These are phyloP conservation scores for Aspergillus puulaauensis DNA, from an alignment of 2,329 filamentous ascomycete genomes.

Conservation along the genomic window DNA sequence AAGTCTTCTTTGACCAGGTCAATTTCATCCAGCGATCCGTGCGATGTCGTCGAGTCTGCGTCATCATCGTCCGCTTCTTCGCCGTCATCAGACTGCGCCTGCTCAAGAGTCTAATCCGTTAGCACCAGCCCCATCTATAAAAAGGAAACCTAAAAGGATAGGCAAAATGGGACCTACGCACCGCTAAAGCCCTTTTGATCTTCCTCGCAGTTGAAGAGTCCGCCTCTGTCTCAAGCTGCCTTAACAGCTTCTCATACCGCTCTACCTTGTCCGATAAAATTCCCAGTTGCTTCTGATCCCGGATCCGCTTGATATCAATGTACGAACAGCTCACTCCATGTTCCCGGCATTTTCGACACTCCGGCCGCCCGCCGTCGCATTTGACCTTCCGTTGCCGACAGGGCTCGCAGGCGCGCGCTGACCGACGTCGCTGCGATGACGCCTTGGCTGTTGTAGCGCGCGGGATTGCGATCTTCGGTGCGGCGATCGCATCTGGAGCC, in stretches of 20 bases:
- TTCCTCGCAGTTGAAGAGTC: conserved; percentile 20
- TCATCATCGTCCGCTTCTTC: conserved; percentile 17
- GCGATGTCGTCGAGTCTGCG: conserved; percentile 22
- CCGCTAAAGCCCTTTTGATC: conserved; percentile 25
- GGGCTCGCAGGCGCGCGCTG: conserved; percentile 35
- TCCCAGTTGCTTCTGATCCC: conserved; percentile 35
- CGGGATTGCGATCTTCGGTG: conserved; percentile 31
- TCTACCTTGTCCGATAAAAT: conserved; percentile 24
- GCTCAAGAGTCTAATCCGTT: background rate
- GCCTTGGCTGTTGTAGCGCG: conserved; percentile 22
- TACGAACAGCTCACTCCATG: conserved; percentile 27
- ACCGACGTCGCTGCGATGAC: conserved; percentile 25
- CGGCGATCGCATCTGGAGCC: background rate
- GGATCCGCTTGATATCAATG: conserved; percentile 35
- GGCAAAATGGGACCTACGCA: background rate
- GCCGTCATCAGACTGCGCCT: conserved; percentile 9
- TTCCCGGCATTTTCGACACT: conserved; percentile 29
- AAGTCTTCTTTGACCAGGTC: conserved; percentile 45
- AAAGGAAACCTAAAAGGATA: background rate
- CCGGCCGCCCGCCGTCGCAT: conserved; percentile 31
- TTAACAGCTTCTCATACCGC: conserved; percentile 28
- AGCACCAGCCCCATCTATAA: background rate
- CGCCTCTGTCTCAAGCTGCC: conserved; percentile 23
- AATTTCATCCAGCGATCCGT: conserved; percentile 41
- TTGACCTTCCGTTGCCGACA: conserved; percentile 38